A percentile compares a stretch with the other conserved stretches of the same genome.
phyloP scores from a whole-genome alignment of 1,139 yeast genomes.

The Zygosaccharomyces sapae region DNA sequence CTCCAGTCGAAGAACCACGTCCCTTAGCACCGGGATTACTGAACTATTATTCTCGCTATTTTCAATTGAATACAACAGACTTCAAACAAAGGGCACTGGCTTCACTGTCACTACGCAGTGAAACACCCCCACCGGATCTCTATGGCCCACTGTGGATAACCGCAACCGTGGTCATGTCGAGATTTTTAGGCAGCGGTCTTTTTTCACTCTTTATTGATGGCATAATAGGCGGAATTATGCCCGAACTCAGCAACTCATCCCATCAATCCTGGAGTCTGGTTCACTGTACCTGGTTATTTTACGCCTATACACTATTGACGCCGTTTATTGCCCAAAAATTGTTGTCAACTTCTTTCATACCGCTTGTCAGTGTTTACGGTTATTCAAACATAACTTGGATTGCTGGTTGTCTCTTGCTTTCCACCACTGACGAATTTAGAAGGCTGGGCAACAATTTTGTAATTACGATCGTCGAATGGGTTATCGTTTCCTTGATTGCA shows the following conservation, averaged over 20 bases:
- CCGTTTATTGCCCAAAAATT: constrained; percentile 23
- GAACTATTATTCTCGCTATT: constrained; percentile 30
- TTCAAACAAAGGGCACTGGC: constrained; percentile 16
- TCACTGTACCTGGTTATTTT: constrained; percentile 29
- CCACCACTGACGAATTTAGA: constrained; percentile 15
- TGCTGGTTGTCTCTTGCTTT: constrained; percentile 22
- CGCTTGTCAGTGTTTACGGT: constrained; percentile 29
- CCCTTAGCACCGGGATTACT: constrained; percentile 25
- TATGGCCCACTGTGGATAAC: constrained; percentile 36
- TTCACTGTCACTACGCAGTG: constrained; percentile 3
- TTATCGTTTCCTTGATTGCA: constrained; percentile 14
- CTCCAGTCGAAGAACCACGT: neutral
- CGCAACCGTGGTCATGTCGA: constrained; percentile 25
- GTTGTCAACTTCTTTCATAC: constrained; percentile 14
- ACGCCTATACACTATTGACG: constrained; percentile 23
- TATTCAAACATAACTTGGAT: constrained; percentile 31
- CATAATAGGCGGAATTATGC: constrained; percentile 18
- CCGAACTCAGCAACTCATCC: constrained; percentile 10
- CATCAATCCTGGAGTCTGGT: constrained; percentile 19
- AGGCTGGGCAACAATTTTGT: constrained; percentile 2
- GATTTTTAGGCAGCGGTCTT: constrained; percentile 24
- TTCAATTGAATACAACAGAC: constrained; percentile 23
- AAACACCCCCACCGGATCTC: constrained; percentile 19
- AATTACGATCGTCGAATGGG: constrained; percentile 7
- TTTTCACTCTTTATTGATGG: constrained; percentile 19